A percentile compares a stretch with the other conserved stretches of the same genome.
These are phyloP conservation scores for Xylaria cubensis DNA, from an alignment of 495 filamentous ascomycete genomes.

Conservation along the genomic window DNA sequence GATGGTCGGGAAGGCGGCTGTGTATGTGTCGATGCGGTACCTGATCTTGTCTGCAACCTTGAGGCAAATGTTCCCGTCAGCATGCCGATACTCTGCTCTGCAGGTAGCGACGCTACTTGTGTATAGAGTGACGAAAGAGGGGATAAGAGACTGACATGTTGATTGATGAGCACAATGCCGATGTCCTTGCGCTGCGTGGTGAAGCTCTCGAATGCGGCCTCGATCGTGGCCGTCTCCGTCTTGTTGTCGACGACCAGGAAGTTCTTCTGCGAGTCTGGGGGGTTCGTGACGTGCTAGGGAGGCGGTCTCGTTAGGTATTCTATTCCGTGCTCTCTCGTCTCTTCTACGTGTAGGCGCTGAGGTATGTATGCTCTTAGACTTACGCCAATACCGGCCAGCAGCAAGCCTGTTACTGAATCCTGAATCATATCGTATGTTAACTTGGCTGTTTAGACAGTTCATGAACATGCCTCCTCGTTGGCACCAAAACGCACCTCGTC, in stretches of 20 bases:
- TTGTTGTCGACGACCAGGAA: conserved; percentile 95
- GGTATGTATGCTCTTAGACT: conserved; percentile 37
- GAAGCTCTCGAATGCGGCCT: conserved; percentile 88
- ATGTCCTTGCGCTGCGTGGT: conserved; percentile 92
- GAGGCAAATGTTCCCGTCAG: background rate
- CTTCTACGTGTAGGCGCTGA: background rate
- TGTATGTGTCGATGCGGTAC: conserved; percentile 75
- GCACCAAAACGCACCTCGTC: conserved; percentile 74
- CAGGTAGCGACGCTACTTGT: background rate
- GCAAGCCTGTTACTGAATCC: conserved; percentile 93
- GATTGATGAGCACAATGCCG: conserved; percentile 94
- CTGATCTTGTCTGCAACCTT: conserved; percentile 95
- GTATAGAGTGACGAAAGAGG: conserved; percentile 3
- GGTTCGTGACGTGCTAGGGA: conserved; percentile 47
- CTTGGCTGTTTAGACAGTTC: conserved; percentile 3
- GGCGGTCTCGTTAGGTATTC: conserved; percentile 23
- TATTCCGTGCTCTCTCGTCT: background rate
- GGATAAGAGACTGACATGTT: conserved; percentile 71
- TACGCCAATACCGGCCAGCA: conserved; percentile 95
- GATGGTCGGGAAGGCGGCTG: conserved; percentile 74
- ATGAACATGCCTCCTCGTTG: background rate
- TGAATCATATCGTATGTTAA: conserved; percentile 37
- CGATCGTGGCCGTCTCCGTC: conserved; percentile 86
- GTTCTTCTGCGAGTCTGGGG: conserved; percentile 91
- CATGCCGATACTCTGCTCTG: background rate